Conservation (phyloP, 2,329 filamentous ascomycete species). For the Trichoderma hamatum region DNA sequence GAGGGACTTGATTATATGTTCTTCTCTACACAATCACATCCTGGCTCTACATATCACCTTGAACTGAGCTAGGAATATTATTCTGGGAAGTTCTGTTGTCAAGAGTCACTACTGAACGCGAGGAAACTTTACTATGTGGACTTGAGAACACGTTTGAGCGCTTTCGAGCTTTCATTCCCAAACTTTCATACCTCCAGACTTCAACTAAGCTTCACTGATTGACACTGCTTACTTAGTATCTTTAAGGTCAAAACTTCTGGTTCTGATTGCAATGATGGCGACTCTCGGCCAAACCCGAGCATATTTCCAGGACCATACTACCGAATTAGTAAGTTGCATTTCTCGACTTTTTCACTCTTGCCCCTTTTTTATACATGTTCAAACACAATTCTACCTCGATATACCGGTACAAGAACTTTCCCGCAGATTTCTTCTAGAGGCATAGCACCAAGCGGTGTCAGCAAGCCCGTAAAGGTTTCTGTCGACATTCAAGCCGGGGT, state of each 20-base stretch:
- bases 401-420: neutral
- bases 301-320: conserved; percentile 38
- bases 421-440: neutral
- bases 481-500: conserved; percentile 2
- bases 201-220: neutral
- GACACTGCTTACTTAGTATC: neutral
- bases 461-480: conserved; percentile 13
- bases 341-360: neutral
- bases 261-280: conserved; percentile 38
- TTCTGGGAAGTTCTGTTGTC: neutral
- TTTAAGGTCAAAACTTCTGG: conserved; percentile 12
- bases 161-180: neutral
- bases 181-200: neutral
- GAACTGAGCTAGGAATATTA: neutral
- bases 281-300: conserved; percentile 36
- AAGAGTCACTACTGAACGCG: neutral
- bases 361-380: neutral
- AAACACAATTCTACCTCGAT: neutral
- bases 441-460: conserved; percentile 21
- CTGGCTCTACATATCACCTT: neutral
- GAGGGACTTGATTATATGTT: neutral
- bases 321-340: conserved; percentile 36
- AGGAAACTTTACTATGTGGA: neutral
- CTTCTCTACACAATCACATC: neutral
- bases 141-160: neutral